Percentiles rank a stretch among this genome's conserved stretches.
Evolutionary conservation across 805 yeast species (phyloP).

Genomic region (Tanozyma kutaoensis): DNA sequence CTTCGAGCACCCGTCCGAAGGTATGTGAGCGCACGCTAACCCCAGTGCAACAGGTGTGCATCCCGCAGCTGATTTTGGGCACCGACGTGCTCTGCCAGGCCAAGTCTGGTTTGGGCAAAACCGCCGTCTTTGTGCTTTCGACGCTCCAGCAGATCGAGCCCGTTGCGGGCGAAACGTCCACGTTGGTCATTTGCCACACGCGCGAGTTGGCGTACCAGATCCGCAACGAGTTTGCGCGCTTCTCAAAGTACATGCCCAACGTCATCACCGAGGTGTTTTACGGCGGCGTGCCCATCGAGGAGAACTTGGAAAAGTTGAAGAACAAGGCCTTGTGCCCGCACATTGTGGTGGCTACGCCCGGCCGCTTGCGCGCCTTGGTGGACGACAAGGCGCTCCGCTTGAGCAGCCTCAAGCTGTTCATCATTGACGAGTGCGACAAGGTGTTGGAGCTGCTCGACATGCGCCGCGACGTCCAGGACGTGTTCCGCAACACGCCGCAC

Average conservation of each 20-base stretch:
- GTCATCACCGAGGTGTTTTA: conserved; percentile 93
- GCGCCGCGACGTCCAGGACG: conserved; percentile 98
- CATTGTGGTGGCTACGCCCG: conserved; percentile 96
- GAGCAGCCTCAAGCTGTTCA: conserved; percentile 84
- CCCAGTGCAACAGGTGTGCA: conserved; percentile 92
- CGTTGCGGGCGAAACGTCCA: conserved; percentile 90
- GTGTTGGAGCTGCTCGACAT: conserved; percentile 83
- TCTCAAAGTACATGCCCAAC: conserved; percentile 97
- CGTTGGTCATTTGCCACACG: conserved; percentile 92
- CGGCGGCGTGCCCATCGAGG: conserved; percentile 83
- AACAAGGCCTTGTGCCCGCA: conserved; percentile 93
- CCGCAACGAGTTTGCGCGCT: conserved; percentile 92
- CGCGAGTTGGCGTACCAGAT: conserved; percentile 98
- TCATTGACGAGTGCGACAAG: conserved; percentile 97
- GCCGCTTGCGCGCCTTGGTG: conserved; percentile 89
- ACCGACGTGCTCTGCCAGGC: conserved; percentile 98
- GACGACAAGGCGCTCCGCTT: conserved; percentile 83
- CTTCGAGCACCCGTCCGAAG: conserved; percentile 99
- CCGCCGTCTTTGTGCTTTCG: conserved; percentile 93
- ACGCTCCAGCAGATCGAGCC: conserved; percentile 97
- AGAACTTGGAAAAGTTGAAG: conserved; percentile 79
- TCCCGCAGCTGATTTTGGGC: conserved; percentile 95
- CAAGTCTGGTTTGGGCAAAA: conserved; percentile 98
- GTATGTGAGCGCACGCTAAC: too few relatives aligned
- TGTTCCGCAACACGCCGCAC: conserved; percentile 94